Percentiles rank a stretch among this genome's conserved stretches.
phyloP scores from a whole-genome alignment of 2,329 filamentous ascomycete species.

The Aschersonia sp. region DNA sequence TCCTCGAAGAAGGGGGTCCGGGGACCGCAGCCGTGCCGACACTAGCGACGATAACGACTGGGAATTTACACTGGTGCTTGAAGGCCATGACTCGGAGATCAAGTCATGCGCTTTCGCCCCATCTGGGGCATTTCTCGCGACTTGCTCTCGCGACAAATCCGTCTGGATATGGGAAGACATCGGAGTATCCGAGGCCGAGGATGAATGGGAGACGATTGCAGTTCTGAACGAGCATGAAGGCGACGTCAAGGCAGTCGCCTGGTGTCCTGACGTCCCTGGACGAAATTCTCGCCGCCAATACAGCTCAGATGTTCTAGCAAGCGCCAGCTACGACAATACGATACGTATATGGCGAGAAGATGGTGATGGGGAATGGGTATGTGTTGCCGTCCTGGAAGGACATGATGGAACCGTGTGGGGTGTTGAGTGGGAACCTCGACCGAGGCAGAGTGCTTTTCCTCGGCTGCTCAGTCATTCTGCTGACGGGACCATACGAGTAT shows the following conservation, averaged over 20 bases:
- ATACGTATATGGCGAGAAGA: slow-evolving; percentile 84
- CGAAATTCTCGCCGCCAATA: slow-evolving; percentile 31
- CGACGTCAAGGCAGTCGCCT: slow-evolving; percentile 87
- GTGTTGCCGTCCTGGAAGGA: slow-evolving; percentile 66
- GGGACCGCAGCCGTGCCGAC: slow-evolving; percentile 1
- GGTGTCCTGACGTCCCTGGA: slow-evolving; percentile 60
- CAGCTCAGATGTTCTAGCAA: slow-evolving; percentile 62
- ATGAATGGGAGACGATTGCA: slow-evolving; percentile 93
- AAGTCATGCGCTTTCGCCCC: slow-evolving; percentile 65
- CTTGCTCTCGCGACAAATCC: slow-evolving; percentile 81
- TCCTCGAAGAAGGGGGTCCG: slow-evolving; percentile 2
- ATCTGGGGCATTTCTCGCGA: slow-evolving; percentile 67
- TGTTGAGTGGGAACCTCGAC: slow-evolving; percentile 52
- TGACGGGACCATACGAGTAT: slow-evolving; percentile 66
- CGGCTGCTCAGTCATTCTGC: slow-evolving; percentile 75
- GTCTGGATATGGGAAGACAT: slow-evolving; percentile 99
- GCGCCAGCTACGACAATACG: slow-evolving; percentile 88
- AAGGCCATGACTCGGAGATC: slow-evolving; percentile 92
- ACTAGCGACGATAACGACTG: slow-evolving; percentile 54
- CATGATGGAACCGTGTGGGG: slow-evolving; percentile 86
- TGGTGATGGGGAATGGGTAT: slow-evolving; percentile 79
- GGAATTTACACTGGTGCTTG: slow-evolving; percentile 82
- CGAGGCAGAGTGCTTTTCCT: slow-evolving; percentile 29
- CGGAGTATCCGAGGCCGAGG: slow-evolving; percentile 55
- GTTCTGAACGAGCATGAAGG: slow-evolving; percentile 90